A percentile compares a stretch with the other conserved stretches of the same genome.
Conservation (phyloP, 208 protist genomes). For the Balamuthia mandrillaris region DNA sequence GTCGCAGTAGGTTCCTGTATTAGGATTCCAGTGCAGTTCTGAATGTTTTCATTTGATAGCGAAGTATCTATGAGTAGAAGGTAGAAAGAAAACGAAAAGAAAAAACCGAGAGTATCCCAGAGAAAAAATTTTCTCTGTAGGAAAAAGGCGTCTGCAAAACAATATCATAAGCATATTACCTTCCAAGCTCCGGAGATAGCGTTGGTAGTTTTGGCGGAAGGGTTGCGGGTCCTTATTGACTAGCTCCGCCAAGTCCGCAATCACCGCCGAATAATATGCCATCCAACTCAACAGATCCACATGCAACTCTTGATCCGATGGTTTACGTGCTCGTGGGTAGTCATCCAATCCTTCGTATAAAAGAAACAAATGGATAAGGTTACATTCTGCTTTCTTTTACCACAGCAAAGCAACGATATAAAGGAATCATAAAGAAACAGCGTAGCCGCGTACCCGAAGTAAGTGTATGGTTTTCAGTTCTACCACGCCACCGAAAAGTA, state of each 20-base stretch:
- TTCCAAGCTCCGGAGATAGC: no score
- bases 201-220: neutral
- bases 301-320: slow-evolving; percentile 60
- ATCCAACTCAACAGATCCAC: slow-evolving; percentile 80
- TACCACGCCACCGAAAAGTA: slow-evolving; percentile 70
- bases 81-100: no score
- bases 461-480: slow-evolving; percentile 69
- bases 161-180: no score
- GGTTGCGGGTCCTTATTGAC: slow-evolving; percentile 10
- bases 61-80: no score
- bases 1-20: no score
- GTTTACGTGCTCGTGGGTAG: slow-evolving; percentile 66
- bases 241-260: slow-evolving; percentile 46
- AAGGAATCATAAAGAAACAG: neutral
- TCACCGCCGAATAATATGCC: slow-evolving; percentile 40
- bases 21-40: no score
- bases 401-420: neutral
- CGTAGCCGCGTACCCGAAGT: slow-evolving; percentile 56
- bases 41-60: no score
- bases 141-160: no score
- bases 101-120: no score
- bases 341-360: slow-evolving; percentile 70
- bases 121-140: no score
- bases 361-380: neutral
- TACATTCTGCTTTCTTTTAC: neutral